phyloP scores from a whole-genome alignment of 2,329 filamentous ascomycete genomes.

The Apiospora malaysiana region DNA sequence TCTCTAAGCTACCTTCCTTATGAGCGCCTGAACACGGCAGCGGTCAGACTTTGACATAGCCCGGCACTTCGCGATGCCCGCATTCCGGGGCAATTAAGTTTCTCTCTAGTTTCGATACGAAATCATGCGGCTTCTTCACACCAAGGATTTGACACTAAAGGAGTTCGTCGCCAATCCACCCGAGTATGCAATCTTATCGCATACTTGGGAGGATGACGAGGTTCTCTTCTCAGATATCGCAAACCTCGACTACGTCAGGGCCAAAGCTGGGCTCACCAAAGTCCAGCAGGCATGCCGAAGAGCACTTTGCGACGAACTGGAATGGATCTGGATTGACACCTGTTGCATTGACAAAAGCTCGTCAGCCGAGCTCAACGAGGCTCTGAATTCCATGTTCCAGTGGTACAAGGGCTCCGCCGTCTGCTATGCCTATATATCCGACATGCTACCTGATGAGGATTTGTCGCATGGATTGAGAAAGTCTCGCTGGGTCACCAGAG shows the following conservation, averaged over 20 bases:
- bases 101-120: neutral
- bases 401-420: slow-evolving; percentile 25
- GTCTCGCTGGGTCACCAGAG: neutral
- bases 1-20: neutral
- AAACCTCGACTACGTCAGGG: neutral
- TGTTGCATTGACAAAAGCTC: slow-evolving; percentile 19
- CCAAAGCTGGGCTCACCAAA: slow-evolving; percentile 24
- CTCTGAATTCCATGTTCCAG: slow-evolving; percentile 30
- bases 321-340: slow-evolving; percentile 21
- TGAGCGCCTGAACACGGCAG: neutral
- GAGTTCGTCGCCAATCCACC: neutral
- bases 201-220: slow-evolving; percentile 3
- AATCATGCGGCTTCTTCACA: slow-evolving; percentile 3
- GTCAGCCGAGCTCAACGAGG: neutral
- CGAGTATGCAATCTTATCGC: neutral
- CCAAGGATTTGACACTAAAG: neutral
- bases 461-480: neutral
- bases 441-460: neutral
- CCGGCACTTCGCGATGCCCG: neutral
- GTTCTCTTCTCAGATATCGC: neutral
- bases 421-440: slow-evolving; percentile 31
- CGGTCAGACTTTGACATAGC: neutral
- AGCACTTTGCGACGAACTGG: slow-evolving; percentile 20
- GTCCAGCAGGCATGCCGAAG: slow-evolving; percentile 25
- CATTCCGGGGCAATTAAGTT: neutral